Base-by-base conservation (phyloP, 371 early-diverging fungal genomes). In the Coemansia sp. region DNA sequence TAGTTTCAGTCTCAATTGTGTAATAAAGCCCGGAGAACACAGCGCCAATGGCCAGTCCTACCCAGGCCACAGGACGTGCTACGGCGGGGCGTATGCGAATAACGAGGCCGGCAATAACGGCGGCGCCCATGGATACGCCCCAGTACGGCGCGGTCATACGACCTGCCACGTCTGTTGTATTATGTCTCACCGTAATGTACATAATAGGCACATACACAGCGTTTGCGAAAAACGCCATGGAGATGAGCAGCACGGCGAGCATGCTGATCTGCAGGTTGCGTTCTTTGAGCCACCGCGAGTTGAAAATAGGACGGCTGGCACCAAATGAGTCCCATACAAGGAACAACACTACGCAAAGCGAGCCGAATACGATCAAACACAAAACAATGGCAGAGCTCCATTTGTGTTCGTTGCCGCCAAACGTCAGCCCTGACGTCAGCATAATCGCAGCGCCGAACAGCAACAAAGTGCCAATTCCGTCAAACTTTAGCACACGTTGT, bases 321-420 rank as follows among this genome's bases (percentile, higher is more conserved):
- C 57, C 67, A 9, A 58, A 23, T 42, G 25, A 23, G 55, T 78
- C 78, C 67, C 69, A 69, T 23, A 51, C 20, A 1, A 72, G 37
- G 61, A 78, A 78, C 50, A 59, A 25, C 3, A 30, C 68, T 2
- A 48, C 44, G 21, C 60, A 30, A 18, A 72, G 67, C 21, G 39
- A 39, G 16, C 78, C 78, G 50, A 78, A 72, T 18, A 78, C 53
- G 9, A 78, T 55, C 55, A 78, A 67, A 51, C 78, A 78, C 37
- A 78, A 28, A 6, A 63, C 65, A 1, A 48, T 72, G 1, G 73
- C 78, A 14, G 78, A 63, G 52, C 28, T 56, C 78, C 78, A 78
- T 48, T 25, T 30, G 40, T 69, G 68, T 72, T 72, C 78, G 62
- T 78, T 78, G 58, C 78, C 78, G 52, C 78, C 78, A 47, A 68